Conservation (phyloP, 495 filamentous ascomycete genomes). For the Parathielavia hyrcaniae region DNA sequence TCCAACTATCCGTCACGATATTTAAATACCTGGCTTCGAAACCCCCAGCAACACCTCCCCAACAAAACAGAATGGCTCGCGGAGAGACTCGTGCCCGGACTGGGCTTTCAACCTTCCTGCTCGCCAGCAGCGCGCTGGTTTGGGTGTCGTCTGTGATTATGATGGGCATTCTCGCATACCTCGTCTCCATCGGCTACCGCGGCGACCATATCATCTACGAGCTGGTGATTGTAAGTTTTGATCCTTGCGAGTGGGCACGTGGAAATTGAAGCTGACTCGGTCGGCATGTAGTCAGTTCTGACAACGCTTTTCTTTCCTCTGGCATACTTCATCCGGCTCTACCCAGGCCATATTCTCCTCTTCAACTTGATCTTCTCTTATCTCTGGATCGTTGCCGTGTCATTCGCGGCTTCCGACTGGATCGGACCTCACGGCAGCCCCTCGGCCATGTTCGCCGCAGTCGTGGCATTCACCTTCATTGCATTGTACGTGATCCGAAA, state of each 20-base stretch:
- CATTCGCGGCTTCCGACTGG: conserved; percentile 54
- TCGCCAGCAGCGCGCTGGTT: conserved; percentile 31
- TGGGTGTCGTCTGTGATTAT: conserved; percentile 57
- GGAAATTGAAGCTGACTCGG: not conserved
- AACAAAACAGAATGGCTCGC: conserved; percentile 11
- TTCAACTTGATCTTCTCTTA: conserved; percentile 60
- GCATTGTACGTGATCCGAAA: conserved; percentile 49
- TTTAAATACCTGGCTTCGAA: too few relatives aligned
- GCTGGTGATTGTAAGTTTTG: conserved; percentile 49
- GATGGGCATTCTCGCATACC: conserved; percentile 53
- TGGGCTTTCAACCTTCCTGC: conserved; percentile 26
- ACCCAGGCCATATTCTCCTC: conserved; percentile 43
- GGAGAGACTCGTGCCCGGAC: conserved; percentile 8
- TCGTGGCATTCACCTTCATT: conserved; percentile 56
- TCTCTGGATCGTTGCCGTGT: conserved; percentile 58
- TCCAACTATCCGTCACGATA: too few relatives aligned
- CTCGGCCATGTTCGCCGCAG: conserved; percentile 43
- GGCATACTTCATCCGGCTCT: conserved; percentile 50
- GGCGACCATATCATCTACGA: conserved; percentile 48
- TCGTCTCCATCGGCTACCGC: conserved; percentile 40
- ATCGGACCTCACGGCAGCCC: conserved; percentile 27
- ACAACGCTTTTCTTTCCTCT: conserved; percentile 54
- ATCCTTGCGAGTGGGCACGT: not conserved
- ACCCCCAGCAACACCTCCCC: too few relatives aligned
- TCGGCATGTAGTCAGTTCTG: conserved; percentile 41